These are phyloP conservation scores for Salvia hispanica DNA, from an alignment of 257 asterid species.

Conservation along the genomic window DNA sequence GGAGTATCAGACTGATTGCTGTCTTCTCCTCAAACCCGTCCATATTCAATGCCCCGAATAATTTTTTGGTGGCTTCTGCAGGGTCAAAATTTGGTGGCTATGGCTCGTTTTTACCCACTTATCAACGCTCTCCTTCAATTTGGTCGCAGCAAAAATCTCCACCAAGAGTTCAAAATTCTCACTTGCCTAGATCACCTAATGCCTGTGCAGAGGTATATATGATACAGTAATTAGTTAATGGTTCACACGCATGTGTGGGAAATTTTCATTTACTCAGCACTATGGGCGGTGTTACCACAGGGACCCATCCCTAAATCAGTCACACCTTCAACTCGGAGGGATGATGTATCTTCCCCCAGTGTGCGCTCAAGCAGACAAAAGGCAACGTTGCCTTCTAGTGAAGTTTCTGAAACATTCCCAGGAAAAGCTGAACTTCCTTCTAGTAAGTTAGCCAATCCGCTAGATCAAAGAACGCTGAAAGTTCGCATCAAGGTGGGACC, in stretches of 20 bases:
- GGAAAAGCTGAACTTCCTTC: slow-evolving; percentile 45
- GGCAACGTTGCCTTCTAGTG: slow-evolving; percentile 38
- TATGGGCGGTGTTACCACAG: slow-evolving; percentile 50
- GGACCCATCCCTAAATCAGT: slow-evolving; percentile 45
- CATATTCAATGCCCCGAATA: slow-evolving; percentile 29
- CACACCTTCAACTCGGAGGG: slow-evolving; percentile 44
- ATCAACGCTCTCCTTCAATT: slow-evolving; percentile 76
- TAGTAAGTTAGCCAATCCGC: slow-evolving; percentile 42
- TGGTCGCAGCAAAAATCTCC: slow-evolving; percentile 66
- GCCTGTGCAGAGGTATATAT: slow-evolving; percentile 54
- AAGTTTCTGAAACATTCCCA: slow-evolving; percentile 48
- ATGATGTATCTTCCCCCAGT: slow-evolving; percentile 37
- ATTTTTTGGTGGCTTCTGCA: slow-evolving; percentile 40
- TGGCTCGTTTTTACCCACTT: slow-evolving; percentile 81
- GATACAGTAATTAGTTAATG: slow-evolving; percentile 25
- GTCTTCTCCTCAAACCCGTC: slow-evolving; percentile 27
- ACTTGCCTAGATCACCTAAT: slow-evolving; percentile 51
- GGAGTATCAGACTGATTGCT: slow-evolving; percentile 27
- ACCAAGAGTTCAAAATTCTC: slow-evolving; percentile 50
- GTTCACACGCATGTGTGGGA: slow-evolving; percentile 31
- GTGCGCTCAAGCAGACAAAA: slow-evolving; percentile 41
- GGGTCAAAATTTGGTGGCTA: slow-evolving; percentile 93
- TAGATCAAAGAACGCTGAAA: slow-evolving; percentile 58
- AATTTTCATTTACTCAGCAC: slow-evolving; percentile 35
- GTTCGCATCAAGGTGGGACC: slow-evolving; percentile 79